Base-by-base conservation (phyloP, 1,284 basidiomycete genomes). In the Marasmius sp. region DNA sequence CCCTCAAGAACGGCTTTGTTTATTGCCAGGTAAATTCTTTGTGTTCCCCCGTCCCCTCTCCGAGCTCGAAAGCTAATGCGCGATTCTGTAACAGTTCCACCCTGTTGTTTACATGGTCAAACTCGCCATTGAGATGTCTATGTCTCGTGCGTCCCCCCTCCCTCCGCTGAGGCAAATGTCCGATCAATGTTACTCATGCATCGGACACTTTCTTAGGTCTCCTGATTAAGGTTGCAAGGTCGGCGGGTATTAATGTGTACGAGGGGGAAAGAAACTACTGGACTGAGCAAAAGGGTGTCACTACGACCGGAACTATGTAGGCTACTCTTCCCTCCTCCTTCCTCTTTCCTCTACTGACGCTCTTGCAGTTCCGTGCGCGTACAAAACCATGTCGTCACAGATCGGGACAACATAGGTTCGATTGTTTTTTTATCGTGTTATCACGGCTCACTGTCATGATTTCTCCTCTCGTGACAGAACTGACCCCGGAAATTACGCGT, bases 41-140 rank as follows among this genome's bases (percentile, higher is more conserved):
- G n/a, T n/a, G n/a, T 14, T 3, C 9, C 51, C 6, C 12, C 6
- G 12, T 54, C 16, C n/a, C n/a, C 1, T 54, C 22, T 34, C 20
- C 37, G 11, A 37, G 8, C 37, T 14, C 18, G 3, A 10, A 41
- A 20, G 10, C 39, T 20, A 27, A 27, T 45, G 33, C 39, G 1
- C 20, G n/a, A 27, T 27, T 27, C 27, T 53, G 49, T 6, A 48
- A 34, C 7, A 55, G 38, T 60, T 55, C 39, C 52, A 55, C 20
- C 53, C 59, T 1, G 49, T 57, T 43, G 37, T 38, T 5, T 61
- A 61, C 45, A 61, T 61, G 5, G 59, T 48, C 36, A 61, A 61
- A 33, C 59, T 56, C 41, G 8, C 52, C 11, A 57, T 61, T 22
- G 59, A 61, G 39, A 57, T 61, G 18, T 45, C 53, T 37, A 56